Conservation (phyloP, 2,329 filamentous ascomycete genomes). For the Colletotrichum cuscutae region DNA sequence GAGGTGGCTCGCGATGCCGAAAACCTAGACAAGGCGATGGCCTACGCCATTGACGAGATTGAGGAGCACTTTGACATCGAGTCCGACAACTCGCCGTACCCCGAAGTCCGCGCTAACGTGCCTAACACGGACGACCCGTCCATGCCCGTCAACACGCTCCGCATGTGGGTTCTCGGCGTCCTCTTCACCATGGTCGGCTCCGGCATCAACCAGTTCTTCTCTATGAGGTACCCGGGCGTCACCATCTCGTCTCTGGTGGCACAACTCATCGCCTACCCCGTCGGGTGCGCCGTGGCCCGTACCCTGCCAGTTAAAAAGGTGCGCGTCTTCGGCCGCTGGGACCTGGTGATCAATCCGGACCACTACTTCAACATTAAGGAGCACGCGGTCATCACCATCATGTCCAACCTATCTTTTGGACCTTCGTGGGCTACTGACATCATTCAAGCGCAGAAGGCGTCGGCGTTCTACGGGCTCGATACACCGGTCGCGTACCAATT, state of each 20-base stretch:
- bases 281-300: conserved; percentile 47
- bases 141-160: conserved; percentile 49
- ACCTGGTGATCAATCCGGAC: conserved; percentile 57
- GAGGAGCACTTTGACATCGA: conserved; percentile 25
- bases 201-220: conserved; percentile 50
- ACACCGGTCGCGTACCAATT: conserved; percentile 55
- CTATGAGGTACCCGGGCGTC: conserved; percentile 49
- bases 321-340: conserved; percentile 42
- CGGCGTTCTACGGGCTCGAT: conserved; percentile 51
- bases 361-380: conserved; percentile 62
- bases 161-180: conserved; percentile 48
- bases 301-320: conserved; percentile 46
- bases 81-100: conserved; percentile 45
- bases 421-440: conserved; percentile 55
- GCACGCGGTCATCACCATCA: conserved; percentile 61
- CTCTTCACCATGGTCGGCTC: conserved; percentile 45
- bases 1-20: conserved; percentile 3
- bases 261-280: conserved; percentile 49
- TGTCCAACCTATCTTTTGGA: conserved; percentile 60
- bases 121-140: conserved; percentile 49
- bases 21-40: conserved; percentile 23
- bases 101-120: conserved; percentile 53
- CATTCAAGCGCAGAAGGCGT: conserved; percentile 55
- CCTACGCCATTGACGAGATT: conserved; percentile 25
- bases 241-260: conserved; percentile 49